A percentile compares a stretch with the other conserved stretches of the same genome.
Evolutionary conservation across 139 green algal species (phyloP).

Genomic region (Choricystis sp.): DNA sequence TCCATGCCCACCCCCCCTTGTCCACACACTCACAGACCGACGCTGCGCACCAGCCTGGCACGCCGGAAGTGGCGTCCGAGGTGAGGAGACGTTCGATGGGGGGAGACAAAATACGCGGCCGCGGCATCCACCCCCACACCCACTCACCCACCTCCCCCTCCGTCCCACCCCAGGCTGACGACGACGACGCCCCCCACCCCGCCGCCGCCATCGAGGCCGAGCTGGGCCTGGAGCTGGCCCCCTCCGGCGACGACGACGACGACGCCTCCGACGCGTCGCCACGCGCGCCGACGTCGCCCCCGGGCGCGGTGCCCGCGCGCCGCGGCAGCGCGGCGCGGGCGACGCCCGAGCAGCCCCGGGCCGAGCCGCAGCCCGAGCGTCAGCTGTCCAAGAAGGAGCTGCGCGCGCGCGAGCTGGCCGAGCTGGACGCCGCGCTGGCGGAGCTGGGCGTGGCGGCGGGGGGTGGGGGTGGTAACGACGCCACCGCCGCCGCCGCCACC

Average conservation of each 20-base stretch:
- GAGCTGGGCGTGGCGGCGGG: constrained; percentile 40
- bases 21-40: too few relatives aligned
- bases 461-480: too few relatives aligned
- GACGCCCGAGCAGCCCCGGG: constrained; percentile 4
- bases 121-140: too few relatives aligned
- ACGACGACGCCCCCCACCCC: background rate
- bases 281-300: background rate
- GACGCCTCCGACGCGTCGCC: constrained; percentile 7
- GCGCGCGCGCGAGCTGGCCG: constrained; percentile 35
- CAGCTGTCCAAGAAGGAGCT: constrained; percentile 39
- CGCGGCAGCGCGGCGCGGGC: constrained; percentile 1
- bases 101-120: too few relatives aligned
- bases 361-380: constrained; percentile 3
- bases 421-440: constrained; percentile 27
- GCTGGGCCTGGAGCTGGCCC: constrained; percentile 30
- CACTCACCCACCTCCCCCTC: too few relatives aligned
- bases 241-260: constrained; percentile 28
- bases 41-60: too few relatives aligned
- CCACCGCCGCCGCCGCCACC: constrained; percentile 4
- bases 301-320: too few relatives aligned
- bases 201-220: constrained; percentile 25
- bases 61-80: too few relatives aligned
- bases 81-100: too few relatives aligned
- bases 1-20: too few relatives aligned
- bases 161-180: too few relatives aligned